These are phyloP conservation scores for Zoysia pacifica DNA, from an alignment of 176 grass and related monocot genomes.

Conservation along the genomic window DNA sequence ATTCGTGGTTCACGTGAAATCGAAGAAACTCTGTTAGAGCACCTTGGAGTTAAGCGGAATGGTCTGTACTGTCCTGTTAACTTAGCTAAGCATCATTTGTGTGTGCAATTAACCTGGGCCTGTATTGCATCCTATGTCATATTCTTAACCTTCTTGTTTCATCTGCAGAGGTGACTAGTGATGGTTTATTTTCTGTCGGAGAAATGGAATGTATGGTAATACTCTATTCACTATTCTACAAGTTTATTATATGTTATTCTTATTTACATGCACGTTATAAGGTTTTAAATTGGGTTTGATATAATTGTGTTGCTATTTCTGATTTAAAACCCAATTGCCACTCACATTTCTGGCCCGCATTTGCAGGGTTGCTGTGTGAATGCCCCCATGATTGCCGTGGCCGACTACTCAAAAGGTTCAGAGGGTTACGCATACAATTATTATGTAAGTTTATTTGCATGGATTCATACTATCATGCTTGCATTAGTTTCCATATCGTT, in stretches of 20 bases:
- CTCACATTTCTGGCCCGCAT: not conserved
- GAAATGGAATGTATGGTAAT: constrained; percentile 99
- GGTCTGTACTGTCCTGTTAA: constrained; percentile 51
- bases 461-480: not conserved
- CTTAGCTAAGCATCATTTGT: constrained; percentile 22
- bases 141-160: constrained; percentile 34
- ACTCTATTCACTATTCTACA: not conserved
- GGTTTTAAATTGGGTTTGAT: constrained; percentile 16
- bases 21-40: constrained; percentile 82
- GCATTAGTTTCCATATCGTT: not conserved
- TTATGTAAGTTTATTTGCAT: constrained; percentile 64
- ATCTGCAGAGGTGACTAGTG: constrained; percentile 83
- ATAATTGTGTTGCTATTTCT: not conserved
- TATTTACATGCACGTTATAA: not conserved
- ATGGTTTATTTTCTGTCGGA: constrained; percentile 95
- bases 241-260: not conserved
- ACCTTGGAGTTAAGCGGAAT: constrained; percentile 96
- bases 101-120: not conserved
- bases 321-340: not conserved
- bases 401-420: constrained; percentile 78
- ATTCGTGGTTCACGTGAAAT: constrained; percentile 91
- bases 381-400: constrained; percentile 82
- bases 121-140: not conserved
- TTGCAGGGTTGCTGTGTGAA: constrained; percentile 81
- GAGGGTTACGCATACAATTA: constrained; percentile 81